Conservation (phyloP, 768 basidiomycete genomes). For the Pluteus cervinus region DNA sequence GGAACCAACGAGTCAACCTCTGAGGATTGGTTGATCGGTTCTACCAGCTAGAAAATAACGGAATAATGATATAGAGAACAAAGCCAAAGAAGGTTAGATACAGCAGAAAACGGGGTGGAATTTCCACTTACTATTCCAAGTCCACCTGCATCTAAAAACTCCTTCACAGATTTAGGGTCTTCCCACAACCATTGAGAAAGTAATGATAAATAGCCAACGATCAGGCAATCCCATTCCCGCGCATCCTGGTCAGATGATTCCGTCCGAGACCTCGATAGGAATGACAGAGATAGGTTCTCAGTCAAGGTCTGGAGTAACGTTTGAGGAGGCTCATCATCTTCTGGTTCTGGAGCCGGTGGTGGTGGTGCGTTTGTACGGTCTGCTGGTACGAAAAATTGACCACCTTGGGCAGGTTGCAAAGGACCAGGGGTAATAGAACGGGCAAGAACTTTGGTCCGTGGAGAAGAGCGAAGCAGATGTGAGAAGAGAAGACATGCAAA, state of each 20-base stretch:
- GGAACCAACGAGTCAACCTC: constrained; percentile 85
- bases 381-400: constrained; percentile 72
- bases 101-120: background rate
- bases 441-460: constrained; percentile 57
- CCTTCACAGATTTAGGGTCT: constrained; percentile 79
- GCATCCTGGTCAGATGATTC: constrained; percentile 65
- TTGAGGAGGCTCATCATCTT: constrained; percentile 62
- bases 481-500: constrained; percentile 76
- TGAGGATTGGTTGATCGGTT: constrained; percentile 87
- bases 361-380: constrained; percentile 51
- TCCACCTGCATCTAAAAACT: constrained; percentile 87
- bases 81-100: background rate
- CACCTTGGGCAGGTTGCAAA: constrained; percentile 22
- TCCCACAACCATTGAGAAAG: constrained; percentile 97
- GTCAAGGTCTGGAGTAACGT: constrained; percentile 78
- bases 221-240: constrained; percentile 86
- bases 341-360: constrained; percentile 26
- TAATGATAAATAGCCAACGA: constrained; percentile 79
- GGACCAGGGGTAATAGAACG: constrained; percentile 56
- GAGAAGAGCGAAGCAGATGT: constrained; percentile 66
- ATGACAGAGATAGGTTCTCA: constrained; percentile 85
- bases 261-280: constrained; percentile 68
- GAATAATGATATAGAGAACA: background rate
- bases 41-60: constrained; percentile 62
- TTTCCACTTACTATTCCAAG: constrained; percentile 72